Evolutionary conservation across 768 basidiomycete genomes (phyloP).

Genomic region (Suillus subaureus): DNA sequence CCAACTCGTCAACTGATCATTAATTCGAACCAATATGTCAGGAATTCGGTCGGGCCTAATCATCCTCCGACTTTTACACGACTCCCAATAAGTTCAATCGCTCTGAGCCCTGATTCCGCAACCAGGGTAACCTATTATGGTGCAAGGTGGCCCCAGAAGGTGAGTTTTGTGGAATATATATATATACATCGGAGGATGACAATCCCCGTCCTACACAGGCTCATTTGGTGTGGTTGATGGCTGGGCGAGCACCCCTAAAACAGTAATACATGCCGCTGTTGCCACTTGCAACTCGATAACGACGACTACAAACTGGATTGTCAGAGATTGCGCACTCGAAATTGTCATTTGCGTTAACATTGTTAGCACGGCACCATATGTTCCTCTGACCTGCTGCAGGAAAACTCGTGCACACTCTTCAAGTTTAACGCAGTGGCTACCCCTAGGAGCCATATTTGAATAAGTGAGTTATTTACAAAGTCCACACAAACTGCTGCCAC

Average conservation of each 20-base stretch:
- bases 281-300: background rate
- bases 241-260: background rate
- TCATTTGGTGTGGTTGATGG: background rate
- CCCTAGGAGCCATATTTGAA: background rate
- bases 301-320: background rate
- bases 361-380: background rate
- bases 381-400: background rate
- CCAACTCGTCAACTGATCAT: background rate
- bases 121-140: slow-evolving; percentile 4
- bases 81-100: background rate
- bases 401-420: background rate
- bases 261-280: background rate
- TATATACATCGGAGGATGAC: slow-evolving; percentile 1
- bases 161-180: background rate
- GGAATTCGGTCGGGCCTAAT: slow-evolving; percentile 5
- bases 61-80: slow-evolving; percentile 8
- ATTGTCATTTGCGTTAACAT: background rate
- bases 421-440: background rate
- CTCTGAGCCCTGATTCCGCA: background rate
- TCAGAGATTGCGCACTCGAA: background rate
- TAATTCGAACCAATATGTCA: background rate
- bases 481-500: background rate
- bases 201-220: slow-evolving; percentile 3
- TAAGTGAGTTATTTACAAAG: background rate
- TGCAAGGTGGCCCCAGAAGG: background rate